phyloP scores from a whole-genome alignment of 148 eudicot species.

The Diospyros kaki region DNA sequence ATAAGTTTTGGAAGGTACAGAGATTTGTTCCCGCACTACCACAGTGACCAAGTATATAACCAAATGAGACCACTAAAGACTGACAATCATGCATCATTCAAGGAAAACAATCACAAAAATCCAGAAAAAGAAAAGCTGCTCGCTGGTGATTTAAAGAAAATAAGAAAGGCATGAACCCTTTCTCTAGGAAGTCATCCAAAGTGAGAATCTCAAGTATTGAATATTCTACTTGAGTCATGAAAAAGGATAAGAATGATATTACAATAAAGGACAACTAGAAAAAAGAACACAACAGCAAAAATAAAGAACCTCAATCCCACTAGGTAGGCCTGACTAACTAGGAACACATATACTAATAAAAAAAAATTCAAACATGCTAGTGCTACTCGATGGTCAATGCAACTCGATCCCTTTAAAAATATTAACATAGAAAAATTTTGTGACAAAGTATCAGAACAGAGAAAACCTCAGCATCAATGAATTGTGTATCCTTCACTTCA shows the following conservation, averaged over 20 bases:
- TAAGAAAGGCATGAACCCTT: not conserved
- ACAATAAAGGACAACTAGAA: not conserved
- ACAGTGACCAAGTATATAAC: not conserved
- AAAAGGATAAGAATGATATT: not conserved
- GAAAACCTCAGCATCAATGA: constrained; percentile 64
- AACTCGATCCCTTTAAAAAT: too few relatives aligned
- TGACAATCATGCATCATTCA: not conserved
- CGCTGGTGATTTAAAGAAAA: not conserved
- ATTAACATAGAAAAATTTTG: not conserved
- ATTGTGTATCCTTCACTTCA: constrained; percentile 49
- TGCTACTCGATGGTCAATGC: too few relatives aligned
- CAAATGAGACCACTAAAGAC: not conserved
- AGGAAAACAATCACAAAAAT: not conserved
- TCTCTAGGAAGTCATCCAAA: not conserved
- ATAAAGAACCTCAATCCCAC: too few relatives aligned
- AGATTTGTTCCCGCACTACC: not conserved
- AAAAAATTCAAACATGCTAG: too few relatives aligned
- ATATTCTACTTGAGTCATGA: not conserved
- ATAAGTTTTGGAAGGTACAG: not conserved
- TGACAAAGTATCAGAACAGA: constrained; percentile 3
- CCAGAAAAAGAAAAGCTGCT: not conserved
- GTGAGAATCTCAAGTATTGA: not conserved
- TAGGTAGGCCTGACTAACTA: too few relatives aligned
- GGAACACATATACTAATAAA: too few relatives aligned
- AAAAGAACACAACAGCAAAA: too few relatives aligned